Base-by-base conservation (phyloP, 1,284 basidiomycete species). In the Trametes pubescens region DNA sequence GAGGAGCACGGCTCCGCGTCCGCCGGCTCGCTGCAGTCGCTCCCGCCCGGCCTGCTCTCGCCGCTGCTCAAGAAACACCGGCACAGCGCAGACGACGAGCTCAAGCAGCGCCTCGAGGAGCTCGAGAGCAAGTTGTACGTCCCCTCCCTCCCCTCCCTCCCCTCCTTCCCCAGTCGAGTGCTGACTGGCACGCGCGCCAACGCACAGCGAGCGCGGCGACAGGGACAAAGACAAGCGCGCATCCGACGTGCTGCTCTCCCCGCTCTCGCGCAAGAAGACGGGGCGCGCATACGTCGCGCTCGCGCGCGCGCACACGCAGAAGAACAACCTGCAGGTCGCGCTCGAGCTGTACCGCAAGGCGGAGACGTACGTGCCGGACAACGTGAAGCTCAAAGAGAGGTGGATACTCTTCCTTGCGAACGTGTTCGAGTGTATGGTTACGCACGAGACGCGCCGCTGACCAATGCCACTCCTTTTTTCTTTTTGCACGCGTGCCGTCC, bases 301-400 rank as follows among this genome's bases (percentile, higher is more conserved):
- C 21, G 91, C 91, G 16, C 81, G 91, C 32, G 83, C 87, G n/a
- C 88, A 91, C 74, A 89, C 89, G 3, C 87, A 91, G 75, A 90
- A 90, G 81, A 89, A 89, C 46, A 86, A 92, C 73, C 80, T 92
- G 32, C 82, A 87, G 69, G 82, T 86, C 7, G 91, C 91, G 1
- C 81, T 93, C 34, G 89, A 91, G 63, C 81, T 92, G 18, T 93
- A 92, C 71, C 85, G 86, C 69, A 90, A 90, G 69, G 91, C 91
- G 22, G 87, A 89, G 75, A 82, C 81, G 10, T 93, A 91, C 69
- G 90, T 91, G 58, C 90, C 91, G 21, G 89, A 92, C 67, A 93
- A 93, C 71, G 75, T 84, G 76, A 92, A 92, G 75, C 82, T 93
- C 59, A 88, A 88, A 84, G 90, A 92, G 81, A 90, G 91, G 91